Conservation (phyloP, 345 rosid genomes). For the Melaleuca alternifolia region DNA sequence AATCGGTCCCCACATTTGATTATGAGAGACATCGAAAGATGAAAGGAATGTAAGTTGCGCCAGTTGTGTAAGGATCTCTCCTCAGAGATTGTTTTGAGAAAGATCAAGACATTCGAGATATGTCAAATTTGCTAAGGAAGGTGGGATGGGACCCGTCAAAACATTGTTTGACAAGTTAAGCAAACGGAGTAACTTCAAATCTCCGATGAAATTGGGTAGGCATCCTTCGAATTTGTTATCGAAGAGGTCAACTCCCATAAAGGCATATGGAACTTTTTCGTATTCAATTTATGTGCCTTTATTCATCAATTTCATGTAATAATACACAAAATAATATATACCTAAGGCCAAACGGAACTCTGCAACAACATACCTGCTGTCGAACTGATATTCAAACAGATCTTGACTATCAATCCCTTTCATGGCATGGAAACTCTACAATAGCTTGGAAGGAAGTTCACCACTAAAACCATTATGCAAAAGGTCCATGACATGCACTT, state of each 20-base stretch:
- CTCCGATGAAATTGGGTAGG: neutral
- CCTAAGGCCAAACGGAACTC: rapidly evolving
- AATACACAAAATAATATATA: rapidly evolving
- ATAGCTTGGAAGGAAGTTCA: neutral
- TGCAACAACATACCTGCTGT: too few relatives aligned
- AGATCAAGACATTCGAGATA: neutral
- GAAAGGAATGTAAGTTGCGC: neutral
- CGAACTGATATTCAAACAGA: neutral
- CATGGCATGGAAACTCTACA: neutral
- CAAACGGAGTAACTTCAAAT: neutral
- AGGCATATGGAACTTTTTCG: neutral
- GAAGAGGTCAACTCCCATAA: neutral
- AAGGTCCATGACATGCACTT: neutral
- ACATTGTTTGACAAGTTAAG: neutral
- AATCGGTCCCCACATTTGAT: neutral
- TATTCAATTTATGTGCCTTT: neutral
- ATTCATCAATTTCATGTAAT: neutral
- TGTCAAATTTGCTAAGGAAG: neutral
- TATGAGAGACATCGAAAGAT: neutral
- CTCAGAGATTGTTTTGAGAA: neutral
- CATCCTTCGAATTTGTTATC: neutral
- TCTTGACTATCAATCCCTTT: neutral
- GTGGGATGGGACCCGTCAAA: neutral
- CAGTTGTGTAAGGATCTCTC: neutral
- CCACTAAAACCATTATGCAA: neutral